These are phyloP conservation scores for Neurospora crassa DNA, from an alignment of 2,329 filamentous ascomycete genomes.

Conservation along the genomic window DNA sequence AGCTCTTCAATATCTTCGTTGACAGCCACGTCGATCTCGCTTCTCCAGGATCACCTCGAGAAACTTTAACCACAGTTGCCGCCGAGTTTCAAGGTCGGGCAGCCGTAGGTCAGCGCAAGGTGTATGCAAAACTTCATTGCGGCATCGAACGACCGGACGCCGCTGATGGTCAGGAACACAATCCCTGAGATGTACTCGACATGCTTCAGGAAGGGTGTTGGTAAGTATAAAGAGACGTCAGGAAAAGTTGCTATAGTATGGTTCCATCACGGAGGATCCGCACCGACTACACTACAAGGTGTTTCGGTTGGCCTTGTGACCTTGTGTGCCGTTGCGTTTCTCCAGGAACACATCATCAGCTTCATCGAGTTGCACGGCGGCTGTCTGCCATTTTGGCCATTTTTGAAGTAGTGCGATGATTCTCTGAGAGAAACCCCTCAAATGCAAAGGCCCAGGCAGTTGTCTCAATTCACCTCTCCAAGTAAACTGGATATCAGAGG, in stretches of 20 bases:
- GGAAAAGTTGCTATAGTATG: too few species aligned
- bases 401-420: too few species aligned
- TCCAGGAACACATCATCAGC: too few species aligned
- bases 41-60: conserved; percentile 16
- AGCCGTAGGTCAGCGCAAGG: conserved; percentile 26
- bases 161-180: conserved; percentile 36
- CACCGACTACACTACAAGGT: conserved; percentile 13
- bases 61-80: conserved; percentile 3
- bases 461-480: too few species aligned
- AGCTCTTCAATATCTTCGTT: conserved; percentile 28
- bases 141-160: conserved; percentile 30
- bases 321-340: too few species aligned
- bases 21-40: conserved; percentile 16
- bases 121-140: conserved; percentile 34
- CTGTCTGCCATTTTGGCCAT: too few species aligned
- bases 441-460: too few species aligned
- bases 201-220: conserved; percentile 25
- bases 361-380: too few species aligned
- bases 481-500: too few species aligned
- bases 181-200: conserved; percentile 33
- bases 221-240: too few species aligned
- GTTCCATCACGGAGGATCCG: background rate
- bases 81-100: conserved; percentile 18
- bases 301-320: conserved; percentile 8
- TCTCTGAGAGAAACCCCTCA: too few species aligned